Evolutionary conservation across 73 alveolate species (phyloP).

Genomic region (Tetrahymena malaccensis): DNA sequence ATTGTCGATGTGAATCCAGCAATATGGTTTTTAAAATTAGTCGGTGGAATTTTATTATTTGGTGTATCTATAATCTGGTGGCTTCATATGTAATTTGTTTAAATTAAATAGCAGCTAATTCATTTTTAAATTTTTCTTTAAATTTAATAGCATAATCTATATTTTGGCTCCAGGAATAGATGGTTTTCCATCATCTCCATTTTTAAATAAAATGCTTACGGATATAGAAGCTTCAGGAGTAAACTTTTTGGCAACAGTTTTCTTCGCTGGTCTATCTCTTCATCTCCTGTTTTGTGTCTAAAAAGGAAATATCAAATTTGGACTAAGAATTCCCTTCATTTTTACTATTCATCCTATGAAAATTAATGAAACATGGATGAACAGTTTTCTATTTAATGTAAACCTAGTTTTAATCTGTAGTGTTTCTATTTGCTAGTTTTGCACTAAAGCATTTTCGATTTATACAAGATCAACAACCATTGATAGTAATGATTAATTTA

Average conservation of each 20-base stretch:
- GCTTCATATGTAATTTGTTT: conserved; percentile 45
- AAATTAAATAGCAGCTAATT: too few relatives aligned
- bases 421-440: conserved; percentile 60
- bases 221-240: conserved; percentile 55
- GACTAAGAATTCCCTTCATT: conserved; percentile 67
- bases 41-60: conserved; percentile 41
- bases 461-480: conserved; percentile 60
- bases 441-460: conserved; percentile 50
- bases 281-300: conserved; percentile 62
- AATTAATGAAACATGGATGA: conserved; percentile 80
- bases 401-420: conserved; percentile 58
- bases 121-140: too few relatives aligned
- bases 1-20: conserved; percentile 49
- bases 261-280: conserved; percentile 55
- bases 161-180: background rate
- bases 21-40: conserved; percentile 38
- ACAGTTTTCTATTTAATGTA: conserved; percentile 68
- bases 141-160: background rate
- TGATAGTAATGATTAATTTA: background rate
- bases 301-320: conserved; percentile 82
- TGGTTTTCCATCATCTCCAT: conserved; percentile 55
- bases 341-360: conserved; percentile 70
- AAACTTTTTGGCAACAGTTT: conserved; percentile 50
- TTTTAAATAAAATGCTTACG: conserved; percentile 60
- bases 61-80: conserved; percentile 51